Base-by-base conservation (phyloP, 306 rosid genomes). In the Corylus avellana region DNA sequence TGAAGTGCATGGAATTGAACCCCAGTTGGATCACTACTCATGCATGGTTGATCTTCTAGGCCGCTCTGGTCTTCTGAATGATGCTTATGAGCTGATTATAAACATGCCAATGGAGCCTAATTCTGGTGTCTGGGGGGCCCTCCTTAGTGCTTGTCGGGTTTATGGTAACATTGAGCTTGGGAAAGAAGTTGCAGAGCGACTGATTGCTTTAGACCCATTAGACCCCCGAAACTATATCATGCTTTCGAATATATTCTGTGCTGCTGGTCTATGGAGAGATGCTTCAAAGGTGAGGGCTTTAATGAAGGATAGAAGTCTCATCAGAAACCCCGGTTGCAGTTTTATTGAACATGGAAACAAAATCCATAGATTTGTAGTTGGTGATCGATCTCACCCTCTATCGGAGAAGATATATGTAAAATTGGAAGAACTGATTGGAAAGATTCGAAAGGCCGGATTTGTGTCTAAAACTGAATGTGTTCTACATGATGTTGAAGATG, bases 31-130 rank as follows among this genome's bases (percentile, higher is more conserved):
- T 82, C 98, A 93, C 67, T 90, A 91, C 84, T 91, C 98, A 27
- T 91, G 98, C 77, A 88, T 93, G 94, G 97, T 87, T 80, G 98
- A 91, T 90, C 93, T 91, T 82, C 93, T 93, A 1, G 94, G 94
- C 18, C 94, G 94, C 29, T 58, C 84, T 3, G 93, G 98, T 56
- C 86, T 81, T 57, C 85, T 90, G 9, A 63, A 72, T 22, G 91
- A 93, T 55, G 97, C 97, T 82, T 75, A 84, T 29, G 82, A 86
- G 75, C 81, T 93, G 70, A 87, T 93, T 75, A 88, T 39, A 72
- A 16, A 66, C 69, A 93, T 91, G 93, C 91, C 94, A 14, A 59
- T 88, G 37, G 87, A 87, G 77, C 97, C 98, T 55, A 91, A 93
- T 79, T 85, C 92, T 71, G 97, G 84, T 1, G 93, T 93, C 57